These are phyloP conservation scores for Dictyophora rubrovolvata DNA, from an alignment of 768 basidiomycete genomes.

Conservation along the genomic window DNA sequence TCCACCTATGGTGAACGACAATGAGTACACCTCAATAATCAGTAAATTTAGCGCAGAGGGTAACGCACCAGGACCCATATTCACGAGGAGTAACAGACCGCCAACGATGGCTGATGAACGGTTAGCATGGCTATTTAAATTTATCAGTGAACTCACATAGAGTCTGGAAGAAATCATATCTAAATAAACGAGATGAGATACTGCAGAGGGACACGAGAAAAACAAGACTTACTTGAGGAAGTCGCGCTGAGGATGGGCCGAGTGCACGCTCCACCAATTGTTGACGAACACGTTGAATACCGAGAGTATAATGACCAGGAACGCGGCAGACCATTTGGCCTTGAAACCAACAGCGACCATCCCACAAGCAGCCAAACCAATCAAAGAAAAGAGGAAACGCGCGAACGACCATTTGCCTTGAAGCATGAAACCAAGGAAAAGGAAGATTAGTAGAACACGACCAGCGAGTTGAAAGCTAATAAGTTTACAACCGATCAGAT, in stretches of 20 bases:
- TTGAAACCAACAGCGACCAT: conserved; percentile 99
- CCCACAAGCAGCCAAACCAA: conserved; percentile 84
- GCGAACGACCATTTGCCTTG: conserved; percentile 86
- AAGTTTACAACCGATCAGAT: background rate
- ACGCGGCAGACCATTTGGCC: conserved; percentile 96
- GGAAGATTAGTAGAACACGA: conserved; percentile 94
- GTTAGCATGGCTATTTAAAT: conserved; percentile 6
- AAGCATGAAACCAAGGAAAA: conserved; percentile 95
- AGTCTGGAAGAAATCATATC: conserved; percentile 99
- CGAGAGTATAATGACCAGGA: conserved; percentile 85
- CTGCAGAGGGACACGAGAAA: background rate
- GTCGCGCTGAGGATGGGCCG: conserved; percentile 88
- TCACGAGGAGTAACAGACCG: conserved; percentile 92
- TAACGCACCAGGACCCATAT: conserved; percentile 85
- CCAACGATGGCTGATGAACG: conserved; percentile 72
- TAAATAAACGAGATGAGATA: conserved; percentile 24
- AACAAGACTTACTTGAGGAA: conserved; percentile 79
- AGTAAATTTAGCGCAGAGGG: background rate
- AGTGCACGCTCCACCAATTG: conserved; percentile 96
- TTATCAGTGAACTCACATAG: conserved; percentile 40
- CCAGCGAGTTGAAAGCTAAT: conserved; percentile 92
- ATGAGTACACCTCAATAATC: conserved; percentile 5
- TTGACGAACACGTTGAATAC: conserved; percentile 97
- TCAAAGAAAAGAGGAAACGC: conserved; percentile 77
- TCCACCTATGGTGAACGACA: conserved; percentile 46